phyloP scores from a whole-genome alignment of 345 rosid genomes.

The Erodium maritimum region DNA sequence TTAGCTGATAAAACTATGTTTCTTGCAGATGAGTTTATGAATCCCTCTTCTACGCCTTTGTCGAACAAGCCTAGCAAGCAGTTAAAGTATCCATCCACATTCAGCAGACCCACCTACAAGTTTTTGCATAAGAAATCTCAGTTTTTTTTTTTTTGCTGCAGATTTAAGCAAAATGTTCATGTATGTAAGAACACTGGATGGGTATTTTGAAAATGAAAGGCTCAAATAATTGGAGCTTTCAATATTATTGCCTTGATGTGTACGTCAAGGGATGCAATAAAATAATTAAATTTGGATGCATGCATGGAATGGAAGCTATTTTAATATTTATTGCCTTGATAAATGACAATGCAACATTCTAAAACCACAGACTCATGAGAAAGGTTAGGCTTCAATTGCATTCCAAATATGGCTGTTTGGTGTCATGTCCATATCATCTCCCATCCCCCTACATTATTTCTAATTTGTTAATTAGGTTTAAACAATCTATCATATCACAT shows the following conservation, averaged over 20 bases:
- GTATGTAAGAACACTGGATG: no score
- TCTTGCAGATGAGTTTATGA: slow-evolving; percentile 30
- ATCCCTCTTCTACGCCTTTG: slow-evolving; percentile 51
- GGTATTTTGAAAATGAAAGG: neutral
- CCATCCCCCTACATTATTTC: neutral
- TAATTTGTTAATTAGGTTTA: no score
- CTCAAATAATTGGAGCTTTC: neutral
- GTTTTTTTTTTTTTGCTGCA: no score
- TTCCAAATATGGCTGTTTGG: neutral
- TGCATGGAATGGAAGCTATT: no score
- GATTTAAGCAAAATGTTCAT: no score
- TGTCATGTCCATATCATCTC: neutral
- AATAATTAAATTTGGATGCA: no score
- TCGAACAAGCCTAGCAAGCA: slow-evolving; percentile 40
- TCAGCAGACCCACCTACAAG: slow-evolving; percentile 36
- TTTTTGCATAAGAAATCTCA: neutral
- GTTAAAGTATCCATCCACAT: slow-evolving; percentile 46
- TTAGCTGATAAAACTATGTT: slow-evolving; percentile 35
- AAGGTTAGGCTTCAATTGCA: neutral
- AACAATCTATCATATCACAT: no score
- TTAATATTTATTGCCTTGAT: no score
- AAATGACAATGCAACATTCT: no score
- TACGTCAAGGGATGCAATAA: no score
- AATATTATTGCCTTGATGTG: neutral
- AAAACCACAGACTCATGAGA: no score